Percentiles rank a stretch among this genome's conserved stretches.
Evolutionary conservation across 495 filamentous ascomycete species (phyloP).

Genomic region (Usnea hakonensis): DNA sequence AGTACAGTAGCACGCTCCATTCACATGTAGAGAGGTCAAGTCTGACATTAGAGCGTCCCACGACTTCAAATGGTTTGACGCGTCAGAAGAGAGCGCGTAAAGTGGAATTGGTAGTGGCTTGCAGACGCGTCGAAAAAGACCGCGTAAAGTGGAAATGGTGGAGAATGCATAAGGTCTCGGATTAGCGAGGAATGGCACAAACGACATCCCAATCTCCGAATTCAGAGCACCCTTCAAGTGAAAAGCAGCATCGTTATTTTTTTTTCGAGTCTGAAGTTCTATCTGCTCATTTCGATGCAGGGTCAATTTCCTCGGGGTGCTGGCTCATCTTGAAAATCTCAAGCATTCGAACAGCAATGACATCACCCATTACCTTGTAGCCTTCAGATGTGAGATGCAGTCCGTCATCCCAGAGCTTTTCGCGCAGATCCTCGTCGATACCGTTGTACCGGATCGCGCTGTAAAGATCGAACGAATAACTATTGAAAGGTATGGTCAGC

Average conservation of each 20-base stretch:
- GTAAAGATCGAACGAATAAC: constrained; percentile 47
- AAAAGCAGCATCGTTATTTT: not conserved
- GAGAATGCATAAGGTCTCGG: not conserved
- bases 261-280: not conserved
- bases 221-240: not conserved
- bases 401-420: constrained; percentile 53
- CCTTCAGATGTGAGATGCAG: constrained; percentile 52
- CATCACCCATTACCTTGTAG: constrained; percentile 52
- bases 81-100: not conserved
- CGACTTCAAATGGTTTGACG: constrained; percentile 1
- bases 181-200: constrained; percentile 8
- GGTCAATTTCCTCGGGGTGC: constrained; percentile 1
- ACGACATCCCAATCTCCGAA: not conserved
- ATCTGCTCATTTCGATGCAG: not conserved
- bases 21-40: not conserved
- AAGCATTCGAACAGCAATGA: constrained; percentile 42
- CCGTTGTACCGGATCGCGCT: constrained; percentile 42
- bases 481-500: constrained; percentile 8
- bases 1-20: not conserved
- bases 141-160: constrained; percentile 1
- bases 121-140: not conserved
- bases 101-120: not conserved
- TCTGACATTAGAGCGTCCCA: not conserved
- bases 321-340: constrained; percentile 26
- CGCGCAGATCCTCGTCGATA: constrained; percentile 35